Conservation (phyloP, 169 alveolate species). For the Cryptosporidium sp. region DNA sequence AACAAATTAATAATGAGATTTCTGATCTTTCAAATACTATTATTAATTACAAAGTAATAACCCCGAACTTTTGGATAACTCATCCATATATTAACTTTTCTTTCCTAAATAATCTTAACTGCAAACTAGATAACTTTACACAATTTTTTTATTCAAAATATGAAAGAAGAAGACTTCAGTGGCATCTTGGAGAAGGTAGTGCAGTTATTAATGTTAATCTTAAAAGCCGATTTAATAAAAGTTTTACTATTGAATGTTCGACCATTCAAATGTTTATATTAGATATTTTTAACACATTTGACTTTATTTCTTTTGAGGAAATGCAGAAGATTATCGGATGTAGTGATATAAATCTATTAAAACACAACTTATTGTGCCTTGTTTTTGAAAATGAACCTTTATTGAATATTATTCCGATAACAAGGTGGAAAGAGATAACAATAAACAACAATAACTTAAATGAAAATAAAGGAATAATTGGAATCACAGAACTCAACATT, state of each 20-base stretch:
- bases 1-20: not conserved
- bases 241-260: slow-evolving; percentile 46
- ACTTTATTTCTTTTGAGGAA: slow-evolving; percentile 50
- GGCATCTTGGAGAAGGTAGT: slow-evolving; percentile 58
- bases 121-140: slow-evolving; percentile 8
- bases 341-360: slow-evolving; percentile 30
- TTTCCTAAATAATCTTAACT: not conserved
- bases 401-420: slow-evolving; percentile 14
- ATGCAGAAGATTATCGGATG: slow-evolving; percentile 30
- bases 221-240: not conserved
- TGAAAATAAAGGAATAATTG: slow-evolving; percentile 15
- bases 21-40: not conserved
- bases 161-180: slow-evolving; percentile 66
- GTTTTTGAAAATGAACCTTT: slow-evolving; percentile 14
- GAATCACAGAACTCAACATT: not conserved
- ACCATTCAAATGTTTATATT: slow-evolving; percentile 62
- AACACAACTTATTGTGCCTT: slow-evolving; percentile 30
- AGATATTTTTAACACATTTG: slow-evolving; percentile 47
- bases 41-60: slow-evolving; percentile 30
- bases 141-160: slow-evolving; percentile 42
- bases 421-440: not conserved
- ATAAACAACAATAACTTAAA: not conserved
- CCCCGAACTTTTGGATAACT: slow-evolving; percentile 49
- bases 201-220: slow-evolving; percentile 22
- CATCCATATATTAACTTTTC: slow-evolving; percentile 12